phyloP scores from a whole-genome alignment of 257 asterid species.

The Ilex aquifolium region DNA sequence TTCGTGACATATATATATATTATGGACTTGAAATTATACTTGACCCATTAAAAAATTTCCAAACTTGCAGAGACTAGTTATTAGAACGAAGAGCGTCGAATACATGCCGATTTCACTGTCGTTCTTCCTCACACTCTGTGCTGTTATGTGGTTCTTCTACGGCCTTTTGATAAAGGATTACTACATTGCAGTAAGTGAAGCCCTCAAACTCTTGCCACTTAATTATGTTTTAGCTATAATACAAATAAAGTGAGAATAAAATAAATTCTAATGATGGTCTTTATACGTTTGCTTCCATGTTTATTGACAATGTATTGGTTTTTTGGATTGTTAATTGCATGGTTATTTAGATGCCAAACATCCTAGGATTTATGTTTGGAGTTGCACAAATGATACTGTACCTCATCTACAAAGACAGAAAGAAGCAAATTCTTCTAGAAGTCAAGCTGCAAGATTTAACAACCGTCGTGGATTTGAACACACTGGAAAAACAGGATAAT shows the following conservation, averaged over 20 bases:
- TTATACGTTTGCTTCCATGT: background rate
- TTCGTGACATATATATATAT: background rate
- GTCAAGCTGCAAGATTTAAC: background rate
- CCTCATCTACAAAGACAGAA: conserved; percentile 17
- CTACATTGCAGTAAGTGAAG: conserved; percentile 62
- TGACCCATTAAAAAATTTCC: too few species aligned
- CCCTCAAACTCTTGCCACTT: background rate
- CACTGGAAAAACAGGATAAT: too few species aligned
- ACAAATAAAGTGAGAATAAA: too few species aligned
- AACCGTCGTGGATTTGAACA: background rate
- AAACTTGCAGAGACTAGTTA: conserved; percentile 38
- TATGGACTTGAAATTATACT: background rate
- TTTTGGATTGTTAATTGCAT: background rate
- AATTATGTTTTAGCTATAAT: too few species aligned
- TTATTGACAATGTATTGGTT: background rate
- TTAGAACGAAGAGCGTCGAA: conserved; percentile 70
- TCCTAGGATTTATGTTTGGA: conserved; percentile 29
- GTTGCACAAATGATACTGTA: conserved; percentile 30
- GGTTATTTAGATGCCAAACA: conserved; percentile 24
- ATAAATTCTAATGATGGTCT: too few species aligned
- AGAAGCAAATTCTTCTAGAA: conserved; percentile 17
- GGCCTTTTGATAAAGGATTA: conserved; percentile 59
- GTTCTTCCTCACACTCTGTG: conserved; percentile 64
- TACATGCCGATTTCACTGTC: conserved; percentile 77
- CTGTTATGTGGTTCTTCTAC: conserved; percentile 75